Evolutionary conservation across 2,329 filamentous ascomycete genomes (phyloP).

Genomic region (Gnomoniopsis smithogilvyi): DNA sequence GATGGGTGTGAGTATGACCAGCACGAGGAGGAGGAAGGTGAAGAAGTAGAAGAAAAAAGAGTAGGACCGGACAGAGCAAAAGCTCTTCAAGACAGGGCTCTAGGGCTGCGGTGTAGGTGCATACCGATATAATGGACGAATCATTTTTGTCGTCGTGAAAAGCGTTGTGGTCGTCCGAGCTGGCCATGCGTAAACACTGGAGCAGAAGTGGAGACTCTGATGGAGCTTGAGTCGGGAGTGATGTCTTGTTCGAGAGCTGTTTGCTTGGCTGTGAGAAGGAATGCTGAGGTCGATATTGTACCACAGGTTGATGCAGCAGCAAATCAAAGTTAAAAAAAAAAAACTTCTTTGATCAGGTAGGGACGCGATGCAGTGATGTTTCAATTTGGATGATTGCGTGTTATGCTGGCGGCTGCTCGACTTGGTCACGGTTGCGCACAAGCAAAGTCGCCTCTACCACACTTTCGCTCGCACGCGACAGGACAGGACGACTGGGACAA

Average conservation of each 20-base stretch:
- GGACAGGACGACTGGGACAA: too few species aligned
- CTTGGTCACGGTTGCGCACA: not conserved
- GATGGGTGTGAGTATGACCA: not conserved
- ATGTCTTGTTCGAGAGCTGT: conserved; percentile 11
- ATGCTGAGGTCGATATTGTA: not conserved
- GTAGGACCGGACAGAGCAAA: not conserved
- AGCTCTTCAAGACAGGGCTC: conserved; percentile 1
- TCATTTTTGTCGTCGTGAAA: conserved; percentile 48
- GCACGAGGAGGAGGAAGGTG: not conserved
- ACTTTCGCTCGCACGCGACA: not conserved
- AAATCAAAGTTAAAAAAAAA: too few species aligned
- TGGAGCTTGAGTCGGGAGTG: conserved; percentile 10
- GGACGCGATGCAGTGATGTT: not conserved
- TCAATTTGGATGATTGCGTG: too few species aligned
- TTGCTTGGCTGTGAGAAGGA: not conserved
- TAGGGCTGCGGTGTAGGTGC: conserved; percentile 4
- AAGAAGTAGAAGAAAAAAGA: conserved; percentile 13
- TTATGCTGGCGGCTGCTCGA: too few species aligned
- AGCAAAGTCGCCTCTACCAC: not conserved
- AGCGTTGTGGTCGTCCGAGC: conserved; percentile 39
- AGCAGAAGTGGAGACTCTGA: conserved; percentile 17
- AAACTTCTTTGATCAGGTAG: not conserved
- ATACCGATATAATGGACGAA: conserved; percentile 41
- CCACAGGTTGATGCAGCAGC: not conserved
- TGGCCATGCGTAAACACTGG: conserved; percentile 25